Conservation (phyloP, 2,329 filamentous ascomycete species). For the Cryphonectria naterciae region DNA sequence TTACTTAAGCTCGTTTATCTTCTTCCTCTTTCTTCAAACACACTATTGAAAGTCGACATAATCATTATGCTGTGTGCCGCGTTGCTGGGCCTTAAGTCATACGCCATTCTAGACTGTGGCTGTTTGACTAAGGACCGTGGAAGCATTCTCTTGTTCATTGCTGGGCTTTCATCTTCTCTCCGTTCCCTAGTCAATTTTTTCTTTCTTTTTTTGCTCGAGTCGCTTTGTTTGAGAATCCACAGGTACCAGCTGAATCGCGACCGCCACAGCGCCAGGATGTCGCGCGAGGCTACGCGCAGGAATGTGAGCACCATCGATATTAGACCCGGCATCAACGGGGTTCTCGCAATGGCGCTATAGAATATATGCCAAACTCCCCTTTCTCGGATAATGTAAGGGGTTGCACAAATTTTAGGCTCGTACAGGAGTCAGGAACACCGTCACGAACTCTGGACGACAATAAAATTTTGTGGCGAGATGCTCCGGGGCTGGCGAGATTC, state of each 20-base stretch:
- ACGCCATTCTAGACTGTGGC: not conserved
- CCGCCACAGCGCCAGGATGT: not conserved
- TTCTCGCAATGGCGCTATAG: not conserved
- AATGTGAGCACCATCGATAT: not conserved
- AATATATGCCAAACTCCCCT: not conserved
- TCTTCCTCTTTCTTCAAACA: not conserved
- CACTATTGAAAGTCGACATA: not conserved
- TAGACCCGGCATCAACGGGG: not conserved
- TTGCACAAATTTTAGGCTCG: not conserved
- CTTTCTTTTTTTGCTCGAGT: not conserved
- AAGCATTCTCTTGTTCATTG: not conserved
- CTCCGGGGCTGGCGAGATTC: not conserved
- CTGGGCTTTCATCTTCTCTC: not conserved
- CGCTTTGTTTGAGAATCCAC: not conserved
- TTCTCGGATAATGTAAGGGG: not conserved
- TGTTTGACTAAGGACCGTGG: not conserved
- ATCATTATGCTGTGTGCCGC: not conserved
- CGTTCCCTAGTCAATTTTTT: not conserved
- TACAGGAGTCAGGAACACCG: slow-evolving; percentile 3
- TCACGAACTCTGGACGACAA: slow-evolving; percentile 7
- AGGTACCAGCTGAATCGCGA: not conserved
- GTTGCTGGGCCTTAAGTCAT: not conserved
- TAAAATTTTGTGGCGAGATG: not conserved
- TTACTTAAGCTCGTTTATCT: not conserved
- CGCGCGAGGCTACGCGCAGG: not conserved